phyloP scores from a whole-genome alignment of 73 alveolate species.

The Stentor roeselii region DNA sequence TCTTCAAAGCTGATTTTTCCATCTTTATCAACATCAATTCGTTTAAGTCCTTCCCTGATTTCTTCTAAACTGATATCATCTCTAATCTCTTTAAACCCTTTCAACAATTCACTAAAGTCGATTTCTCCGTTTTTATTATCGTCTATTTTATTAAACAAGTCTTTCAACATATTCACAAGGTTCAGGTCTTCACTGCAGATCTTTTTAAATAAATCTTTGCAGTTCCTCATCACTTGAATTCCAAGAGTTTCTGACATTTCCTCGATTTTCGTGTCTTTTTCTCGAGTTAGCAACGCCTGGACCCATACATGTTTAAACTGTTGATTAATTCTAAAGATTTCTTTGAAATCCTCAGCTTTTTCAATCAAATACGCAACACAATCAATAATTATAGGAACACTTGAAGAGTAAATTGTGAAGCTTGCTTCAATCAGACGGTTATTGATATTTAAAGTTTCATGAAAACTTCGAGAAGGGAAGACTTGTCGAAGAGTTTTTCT shows the following conservation, averaged over 20 bases:
- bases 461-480: background rate
- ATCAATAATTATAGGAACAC: background rate
- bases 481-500: background rate
- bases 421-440: background rate
- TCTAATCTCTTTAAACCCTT: constrained; percentile 42
- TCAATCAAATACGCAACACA: background rate
- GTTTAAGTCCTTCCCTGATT: constrained; percentile 55
- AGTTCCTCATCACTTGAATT: background rate
- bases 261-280: background rate
- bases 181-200: constrained; percentile 50
- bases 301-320: background rate
- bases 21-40: constrained; percentile 58
- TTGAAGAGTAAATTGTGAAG: background rate
- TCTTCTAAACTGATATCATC: constrained; percentile 64
- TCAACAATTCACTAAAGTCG: constrained; percentile 53
- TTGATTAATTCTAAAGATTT: background rate
- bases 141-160: constrained; percentile 49
- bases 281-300: background rate
- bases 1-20: constrained; percentile 69
- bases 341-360: background rate
- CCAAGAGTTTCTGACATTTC: constrained; percentile 3
- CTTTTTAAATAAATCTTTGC: constrained; percentile 63
- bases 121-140: constrained; percentile 61
- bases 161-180: constrained; percentile 45
- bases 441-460: background rate